Evolutionary conservation across 73 alveolate species (phyloP).

Genomic region (Tetrahymena elliotti): DNA sequence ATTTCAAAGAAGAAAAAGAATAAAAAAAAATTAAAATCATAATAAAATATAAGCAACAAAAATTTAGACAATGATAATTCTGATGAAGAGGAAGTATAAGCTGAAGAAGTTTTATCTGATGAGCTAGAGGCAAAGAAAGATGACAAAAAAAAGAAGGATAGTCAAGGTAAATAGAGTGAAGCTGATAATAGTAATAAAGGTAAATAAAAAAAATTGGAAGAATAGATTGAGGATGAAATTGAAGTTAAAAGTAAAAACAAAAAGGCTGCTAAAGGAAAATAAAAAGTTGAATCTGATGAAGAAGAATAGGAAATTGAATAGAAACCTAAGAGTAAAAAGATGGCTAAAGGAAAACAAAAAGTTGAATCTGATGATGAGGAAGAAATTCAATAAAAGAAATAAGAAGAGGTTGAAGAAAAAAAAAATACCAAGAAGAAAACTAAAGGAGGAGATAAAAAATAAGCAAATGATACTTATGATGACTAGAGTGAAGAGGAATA

Average conservation of each 20-base stretch:
- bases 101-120: background rate
- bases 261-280: background rate
- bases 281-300: conserved; percentile 4
- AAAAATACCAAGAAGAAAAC: background rate
- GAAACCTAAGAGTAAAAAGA: conserved; percentile 46
- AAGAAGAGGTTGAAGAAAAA: background rate
- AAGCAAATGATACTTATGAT: background rate
- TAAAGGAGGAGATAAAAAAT: background rate
- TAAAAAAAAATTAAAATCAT: conserved; percentile 26
- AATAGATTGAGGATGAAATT: background rate
- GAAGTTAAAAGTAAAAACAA: conserved; percentile 5
- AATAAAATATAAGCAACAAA: conserved; percentile 8
- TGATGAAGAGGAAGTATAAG: conserved; percentile 10
- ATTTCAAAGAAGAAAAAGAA: conserved; percentile 13
- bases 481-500: background rate
- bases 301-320: conserved; percentile 45
- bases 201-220: background rate
- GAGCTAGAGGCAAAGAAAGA: conserved; percentile 1
- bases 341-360: conserved; percentile 10
- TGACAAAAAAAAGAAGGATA: conserved; percentile 44
- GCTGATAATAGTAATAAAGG: conserved; percentile 8
- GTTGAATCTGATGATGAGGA: background rate
- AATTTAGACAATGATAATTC: background rate
- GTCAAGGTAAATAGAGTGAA: no score
- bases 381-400: background rate